These are phyloP conservation scores for Spergularia bocconei DNA, from an alignment of 148 eudicot species.

Conservation along the genomic window DNA sequence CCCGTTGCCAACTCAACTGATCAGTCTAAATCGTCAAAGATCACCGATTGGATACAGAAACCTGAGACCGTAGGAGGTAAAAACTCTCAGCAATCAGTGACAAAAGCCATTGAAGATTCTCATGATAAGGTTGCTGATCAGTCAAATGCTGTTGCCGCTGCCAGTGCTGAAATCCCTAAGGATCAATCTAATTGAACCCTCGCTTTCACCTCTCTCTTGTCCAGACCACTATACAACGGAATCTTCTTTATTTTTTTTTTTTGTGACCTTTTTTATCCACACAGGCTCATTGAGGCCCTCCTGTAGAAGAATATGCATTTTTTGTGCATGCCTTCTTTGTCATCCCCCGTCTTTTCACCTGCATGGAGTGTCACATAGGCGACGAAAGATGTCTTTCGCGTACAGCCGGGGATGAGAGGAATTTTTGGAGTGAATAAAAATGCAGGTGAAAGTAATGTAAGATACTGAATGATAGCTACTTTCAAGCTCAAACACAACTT, in stretches of 20 bases:
- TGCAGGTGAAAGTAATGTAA: slow-evolving; percentile 19
- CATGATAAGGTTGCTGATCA: slow-evolving; percentile 14
- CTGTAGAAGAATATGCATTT: slow-evolving; percentile 8
- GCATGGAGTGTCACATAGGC: slow-evolving; percentile 12
- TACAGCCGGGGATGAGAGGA: slow-evolving; percentile 15
- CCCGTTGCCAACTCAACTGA: slow-evolving; percentile 21
- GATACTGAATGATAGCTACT: too few species aligned
- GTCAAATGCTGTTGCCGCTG: not conserved
- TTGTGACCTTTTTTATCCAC: not conserved
- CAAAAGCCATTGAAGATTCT: slow-evolving; percentile 14
- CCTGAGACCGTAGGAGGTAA: slow-evolving; percentile 22
- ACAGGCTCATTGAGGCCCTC: not conserved
- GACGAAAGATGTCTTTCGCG: slow-evolving; percentile 5
- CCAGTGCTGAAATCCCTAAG: slow-evolving; percentile 4
- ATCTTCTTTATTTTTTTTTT: not conserved
- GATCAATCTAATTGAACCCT: slow-evolving; percentile 19
- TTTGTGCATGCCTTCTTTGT: slow-evolving; percentile 21
- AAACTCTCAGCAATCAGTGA: not conserved
- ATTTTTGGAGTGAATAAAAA: slow-evolving; percentile 33
- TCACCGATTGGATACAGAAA: slow-evolving; percentile 36
- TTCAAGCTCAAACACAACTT: not conserved
- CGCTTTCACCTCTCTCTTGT: not conserved
- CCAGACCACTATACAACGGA: not conserved
- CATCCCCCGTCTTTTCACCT: slow-evolving; percentile 12
- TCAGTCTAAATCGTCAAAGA: slow-evolving; percentile 28